Percentiles rank a stretch among this genome's conserved stretches.
Conservation (phyloP, 2,329 filamentous ascomycete genomes). For the Fusarium devonianum region DNA sequence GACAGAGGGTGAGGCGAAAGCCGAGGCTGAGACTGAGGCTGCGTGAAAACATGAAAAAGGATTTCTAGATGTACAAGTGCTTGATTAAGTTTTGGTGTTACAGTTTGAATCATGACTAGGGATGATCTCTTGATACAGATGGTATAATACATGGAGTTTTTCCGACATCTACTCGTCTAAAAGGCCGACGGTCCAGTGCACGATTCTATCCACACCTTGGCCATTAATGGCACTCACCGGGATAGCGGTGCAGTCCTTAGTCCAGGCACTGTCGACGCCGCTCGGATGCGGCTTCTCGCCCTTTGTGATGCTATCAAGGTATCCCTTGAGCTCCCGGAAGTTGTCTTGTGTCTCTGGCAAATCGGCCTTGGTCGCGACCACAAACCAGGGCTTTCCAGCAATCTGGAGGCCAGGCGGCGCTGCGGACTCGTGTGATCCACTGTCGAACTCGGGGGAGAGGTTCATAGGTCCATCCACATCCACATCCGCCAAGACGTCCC, state of each 20-base stretch:
- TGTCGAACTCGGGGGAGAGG: constrained; percentile 31
- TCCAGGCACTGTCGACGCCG: constrained; percentile 64
- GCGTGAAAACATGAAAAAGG: constrained; percentile 23
- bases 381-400: constrained; percentile 95
- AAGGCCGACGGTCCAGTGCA: constrained; percentile 75
- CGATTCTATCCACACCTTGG: constrained; percentile 79
- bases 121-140: constrained; percentile 31
- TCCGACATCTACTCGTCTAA: constrained; percentile 56
- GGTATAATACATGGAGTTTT: constrained; percentile 33
- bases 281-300: constrained; percentile 77
- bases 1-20: constrained; percentile 13
- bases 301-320: constrained; percentile 71
- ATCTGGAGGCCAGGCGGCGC: constrained; percentile 67
- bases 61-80: constrained; percentile 27
- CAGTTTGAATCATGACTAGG: constrained; percentile 23
- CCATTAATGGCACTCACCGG: constrained; percentile 90
- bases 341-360: constrained; percentile 79
- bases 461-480: constrained; percentile 42
- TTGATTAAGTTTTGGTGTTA: constrained; percentile 35
- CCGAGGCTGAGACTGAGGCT: constrained; percentile 22
- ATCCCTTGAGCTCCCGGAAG: constrained; percentile 72
- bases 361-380: constrained; percentile 93
- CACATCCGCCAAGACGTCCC: too few relatives aligned
- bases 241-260: constrained; percentile 70
- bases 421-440: constrained; percentile 10